Evolutionary conservation across 352 stramenopile genomes (phyloP), one percentile per base, ranked within the genome.

Genomic region (Aphanomyces astaci): DNA sequence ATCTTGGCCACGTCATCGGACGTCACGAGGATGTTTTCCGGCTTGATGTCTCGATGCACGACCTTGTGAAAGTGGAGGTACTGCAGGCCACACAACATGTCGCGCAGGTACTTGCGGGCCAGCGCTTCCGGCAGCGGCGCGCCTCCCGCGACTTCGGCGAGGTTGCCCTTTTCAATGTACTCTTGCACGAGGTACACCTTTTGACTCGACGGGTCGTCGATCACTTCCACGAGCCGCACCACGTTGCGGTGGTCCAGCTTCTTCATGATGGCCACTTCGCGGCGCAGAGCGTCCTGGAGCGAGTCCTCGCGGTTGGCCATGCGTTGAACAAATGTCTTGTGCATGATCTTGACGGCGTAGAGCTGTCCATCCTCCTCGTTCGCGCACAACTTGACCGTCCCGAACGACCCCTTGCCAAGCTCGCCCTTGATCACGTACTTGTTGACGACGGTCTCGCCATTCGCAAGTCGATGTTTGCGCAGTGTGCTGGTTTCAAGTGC

Each of bases 221-320:
- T 97, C 19, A 98, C 92, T 71, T 98, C 94, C 30, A 97, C 90
- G 17, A 98, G 81, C 54, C 91, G 81, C 53, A 98, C 86, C 24
- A 98, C 89, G 73, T 98, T 96, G 28, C 78, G 84, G 73, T 98
- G 94, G 65, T 86, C 90, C 2, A 98, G 78, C 65, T 97, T 97
- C 76, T 98, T 98, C 94, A 98, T 98, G 67, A 98, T 98, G 10
- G 90, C 91, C 25, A 98, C 95, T 74, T 98, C 94, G 25, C 88
- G 81, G 9, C 85, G 82, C 63, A 95, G 54, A 25, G 88, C 86
- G 53, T 92, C 86, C 57, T 93, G 86, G 4, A 93, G 68, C 65
- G 89, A 85, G 64, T 95, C 86, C 64, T 95, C 86, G 53, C 92
- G 92, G 28, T 81, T 83, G 24, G 84, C 82, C 82, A 95, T 92